phyloP scores from a whole-genome alignment of 1,284 basidiomycete species.

The Ganoderma leucocontextum region DNA sequence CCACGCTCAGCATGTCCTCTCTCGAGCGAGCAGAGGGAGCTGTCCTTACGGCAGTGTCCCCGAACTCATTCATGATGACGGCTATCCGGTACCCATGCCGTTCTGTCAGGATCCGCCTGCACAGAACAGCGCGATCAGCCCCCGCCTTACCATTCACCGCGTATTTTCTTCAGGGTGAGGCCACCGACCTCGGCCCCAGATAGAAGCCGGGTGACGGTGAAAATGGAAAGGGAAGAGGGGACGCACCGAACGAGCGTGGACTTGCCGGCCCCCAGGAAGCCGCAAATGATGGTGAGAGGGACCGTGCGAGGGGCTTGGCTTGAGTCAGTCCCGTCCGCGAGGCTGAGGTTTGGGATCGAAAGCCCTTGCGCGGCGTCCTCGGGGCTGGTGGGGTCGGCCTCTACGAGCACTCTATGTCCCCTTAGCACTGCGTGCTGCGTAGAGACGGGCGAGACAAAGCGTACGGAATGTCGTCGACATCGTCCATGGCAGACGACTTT shows the following conservation, averaged over 20 bases:
- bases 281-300: constrained; percentile 90
- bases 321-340: constrained; percentile 2
- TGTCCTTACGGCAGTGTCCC: constrained; percentile 75
- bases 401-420: constrained; percentile 52
- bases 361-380: constrained; percentile 18
- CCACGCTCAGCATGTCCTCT: constrained; percentile 13
- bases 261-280: constrained; percentile 92
- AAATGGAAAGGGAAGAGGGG: background rate
- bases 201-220: background rate
- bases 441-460: constrained; percentile 26
- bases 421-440: background rate
- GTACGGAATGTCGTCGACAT: constrained; percentile 41
- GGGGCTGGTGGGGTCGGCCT: constrained; percentile 39
- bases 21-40: background rate
- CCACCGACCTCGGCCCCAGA: background rate
- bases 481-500: constrained; percentile 26
- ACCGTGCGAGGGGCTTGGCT: constrained; percentile 51
- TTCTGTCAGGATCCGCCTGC: constrained; percentile 87
- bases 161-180: background rate
- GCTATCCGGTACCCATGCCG: constrained; percentile 94
- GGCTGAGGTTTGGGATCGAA: constrained; percentile 11
- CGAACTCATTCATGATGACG: constrained; percentile 97
- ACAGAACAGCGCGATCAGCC: background rate
- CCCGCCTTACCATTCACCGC: background rate
- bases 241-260: constrained; percentile 83